These are phyloP conservation scores for Diaporthe amygdali DNA, from an alignment of 2,329 filamentous ascomycete genomes.

Conservation along the genomic window DNA sequence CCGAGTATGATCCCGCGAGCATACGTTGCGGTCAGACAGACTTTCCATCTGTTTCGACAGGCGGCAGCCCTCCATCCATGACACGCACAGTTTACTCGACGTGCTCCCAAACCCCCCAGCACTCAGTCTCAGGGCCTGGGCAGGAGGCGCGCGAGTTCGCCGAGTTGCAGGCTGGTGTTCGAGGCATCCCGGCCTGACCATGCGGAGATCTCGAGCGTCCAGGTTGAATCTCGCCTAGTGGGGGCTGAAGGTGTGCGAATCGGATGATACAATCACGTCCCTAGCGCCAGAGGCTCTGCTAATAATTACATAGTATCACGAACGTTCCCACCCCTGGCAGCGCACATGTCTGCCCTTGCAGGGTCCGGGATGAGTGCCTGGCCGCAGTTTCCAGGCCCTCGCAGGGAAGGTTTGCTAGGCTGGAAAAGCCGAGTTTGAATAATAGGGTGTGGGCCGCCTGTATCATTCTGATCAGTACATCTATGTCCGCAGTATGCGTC, in stretches of 20 bases:
- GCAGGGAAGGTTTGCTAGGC: not conserved
- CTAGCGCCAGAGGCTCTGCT: conserved; percentile 3
- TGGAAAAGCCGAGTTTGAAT: not conserved
- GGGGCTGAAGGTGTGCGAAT: not conserved
- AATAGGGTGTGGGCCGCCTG: not conserved
- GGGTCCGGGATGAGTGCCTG: conserved; percentile 64
- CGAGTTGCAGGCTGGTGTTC: conserved; percentile 8
- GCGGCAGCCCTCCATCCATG: too few species aligned
- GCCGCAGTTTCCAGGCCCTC: conserved; percentile 48
- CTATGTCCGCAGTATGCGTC: not conserved
- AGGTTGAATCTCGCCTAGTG: not conserved
- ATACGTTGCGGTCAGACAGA: not conserved
- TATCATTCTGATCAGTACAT: too few species aligned
- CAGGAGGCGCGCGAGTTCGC: not conserved
- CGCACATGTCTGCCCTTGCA: conserved; percentile 62
- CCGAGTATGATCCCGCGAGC: not conserved
- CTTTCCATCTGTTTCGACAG: too few species aligned
- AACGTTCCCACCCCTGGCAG: conserved; percentile 49
- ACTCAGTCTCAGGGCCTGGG: not conserved
- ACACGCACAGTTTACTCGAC: too few species aligned
- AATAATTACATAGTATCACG: conserved; percentile 24
- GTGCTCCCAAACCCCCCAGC: not conserved
- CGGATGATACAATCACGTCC: conserved; percentile 5
- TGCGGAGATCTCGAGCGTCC: not conserved
- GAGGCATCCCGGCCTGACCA: not conserved